Percentiles rank a stretch among this genome's conserved stretches.
These are phyloP conservation scores for Mycena albidolilacea DNA, from an alignment of 768 basidiomycete genomes.

Conservation along the genomic window DNA sequence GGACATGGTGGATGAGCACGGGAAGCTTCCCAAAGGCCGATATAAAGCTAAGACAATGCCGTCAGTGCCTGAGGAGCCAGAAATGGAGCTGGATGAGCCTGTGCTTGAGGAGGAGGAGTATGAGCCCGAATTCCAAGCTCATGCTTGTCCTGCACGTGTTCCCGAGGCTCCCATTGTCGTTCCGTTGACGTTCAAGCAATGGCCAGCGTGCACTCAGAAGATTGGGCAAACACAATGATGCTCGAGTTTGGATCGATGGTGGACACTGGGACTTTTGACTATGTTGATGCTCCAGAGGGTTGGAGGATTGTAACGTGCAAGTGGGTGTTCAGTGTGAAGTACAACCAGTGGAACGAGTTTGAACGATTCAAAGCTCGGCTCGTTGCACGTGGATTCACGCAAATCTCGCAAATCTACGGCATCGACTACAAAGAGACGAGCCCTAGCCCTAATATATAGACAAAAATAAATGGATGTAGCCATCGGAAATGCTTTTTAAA, in stretches of 20 bases:
- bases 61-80: background rate
- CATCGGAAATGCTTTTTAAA: no score
- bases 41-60: background rate
- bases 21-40: constrained; percentile 7
- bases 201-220: constrained; percentile 8
- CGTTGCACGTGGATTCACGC: constrained; percentile 7
- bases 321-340: constrained; percentile 18
- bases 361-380: constrained; percentile 16
- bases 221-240: background rate
- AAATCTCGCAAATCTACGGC: background rate
- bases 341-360: constrained; percentile 13
- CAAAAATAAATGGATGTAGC: no score
- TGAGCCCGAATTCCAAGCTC: constrained; percentile 9
- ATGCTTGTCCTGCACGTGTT: constrained; percentile 3
- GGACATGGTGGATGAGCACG: constrained; percentile 10
- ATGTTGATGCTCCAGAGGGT: constrained; percentile 5
- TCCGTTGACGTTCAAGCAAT: constrained; percentile 23
- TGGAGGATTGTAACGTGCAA: constrained; percentile 9
- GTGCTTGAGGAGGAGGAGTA: constrained; percentile 21
- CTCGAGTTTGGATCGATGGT: constrained; percentile 10
- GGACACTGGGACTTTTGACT: constrained; percentile 4
- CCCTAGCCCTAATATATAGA: no score
- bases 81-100: background rate
- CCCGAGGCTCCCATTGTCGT: constrained; percentile 8
- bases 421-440: constrained; percentile 1